Conservation (phyloP, 441 rosid species). For the Hura crepitans region DNA sequence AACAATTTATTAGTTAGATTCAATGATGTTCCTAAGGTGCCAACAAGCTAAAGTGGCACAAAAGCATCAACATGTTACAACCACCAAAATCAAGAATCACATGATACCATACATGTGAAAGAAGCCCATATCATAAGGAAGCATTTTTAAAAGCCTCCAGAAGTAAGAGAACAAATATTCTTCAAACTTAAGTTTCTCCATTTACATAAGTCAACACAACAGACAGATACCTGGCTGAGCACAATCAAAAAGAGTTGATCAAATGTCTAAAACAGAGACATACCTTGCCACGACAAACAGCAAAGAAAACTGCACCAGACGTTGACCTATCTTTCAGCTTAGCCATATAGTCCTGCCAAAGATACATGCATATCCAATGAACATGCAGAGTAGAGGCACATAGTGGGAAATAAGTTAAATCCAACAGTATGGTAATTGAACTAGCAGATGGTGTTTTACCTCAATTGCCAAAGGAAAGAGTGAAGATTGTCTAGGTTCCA, state of each 20-base stretch:
- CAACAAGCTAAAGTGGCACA: constrained; percentile 1
- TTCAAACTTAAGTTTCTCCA: not conserved
- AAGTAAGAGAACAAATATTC: not conserved
- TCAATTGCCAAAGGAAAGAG: constrained; percentile 70
- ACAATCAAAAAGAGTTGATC: constrained; percentile 17
- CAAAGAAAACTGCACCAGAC: constrained; percentile 88
- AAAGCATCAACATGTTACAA: not conserved
- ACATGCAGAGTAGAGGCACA: constrained; percentile 12
- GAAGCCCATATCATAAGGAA: not conserved
- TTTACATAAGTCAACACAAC: not conserved
- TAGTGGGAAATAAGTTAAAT: constrained; percentile 8
- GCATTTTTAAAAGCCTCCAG: not conserved
- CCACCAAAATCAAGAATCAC: not conserved
- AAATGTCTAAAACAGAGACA: constrained; percentile 23
- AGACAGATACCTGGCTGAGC: constrained; percentile 5
- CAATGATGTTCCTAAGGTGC: constrained; percentile 1
- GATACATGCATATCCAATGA: constrained; percentile 15
- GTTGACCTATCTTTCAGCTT: constrained; percentile 73
- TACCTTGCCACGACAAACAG: constrained; percentile 99
- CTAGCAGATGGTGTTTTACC: constrained; percentile 36
- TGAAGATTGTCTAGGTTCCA: constrained; percentile 92
- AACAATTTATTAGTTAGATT: constrained; percentile 1
- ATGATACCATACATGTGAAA: constrained; percentile 3
- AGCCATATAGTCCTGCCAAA: constrained; percentile 70
- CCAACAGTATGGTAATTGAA: constrained; percentile 21